Evolutionary conservation across 1,139 yeast species (phyloP).

Genomic region (Yamadazyma pseudoaaseri): DNA sequence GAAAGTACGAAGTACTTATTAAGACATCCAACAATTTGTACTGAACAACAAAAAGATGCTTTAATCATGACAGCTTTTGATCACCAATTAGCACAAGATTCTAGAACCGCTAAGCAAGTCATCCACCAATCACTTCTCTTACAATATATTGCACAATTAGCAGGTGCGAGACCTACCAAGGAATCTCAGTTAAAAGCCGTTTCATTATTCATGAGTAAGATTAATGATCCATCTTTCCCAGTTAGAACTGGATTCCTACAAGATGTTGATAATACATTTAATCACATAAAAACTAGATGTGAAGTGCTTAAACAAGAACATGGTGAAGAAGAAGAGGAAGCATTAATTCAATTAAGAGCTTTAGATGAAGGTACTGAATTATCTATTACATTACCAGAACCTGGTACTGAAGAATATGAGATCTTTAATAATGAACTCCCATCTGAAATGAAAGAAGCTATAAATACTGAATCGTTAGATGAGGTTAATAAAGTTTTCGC

Average conservation of each 20-base stretch:
- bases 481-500: slow-evolving; percentile 84
- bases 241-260: slow-evolving; percentile 66
- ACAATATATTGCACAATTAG: slow-evolving; percentile 72
- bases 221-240: slow-evolving; percentile 53
- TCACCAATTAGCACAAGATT: slow-evolving; percentile 63
- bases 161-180: slow-evolving; percentile 32
- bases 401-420: slow-evolving; percentile 52
- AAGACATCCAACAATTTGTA: slow-evolving; percentile 66
- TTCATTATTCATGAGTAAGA: slow-evolving; percentile 65
- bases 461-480: slow-evolving; percentile 69
- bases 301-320: slow-evolving; percentile 55
- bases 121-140: slow-evolving; percentile 79
- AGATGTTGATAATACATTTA: slow-evolving; percentile 69
- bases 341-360: slow-evolving; percentile 81
- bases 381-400: slow-evolving; percentile 67
- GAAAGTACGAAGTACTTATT: slow-evolving; percentile 53
- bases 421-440: slow-evolving; percentile 57
- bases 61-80: slow-evolving; percentile 93
- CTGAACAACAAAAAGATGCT: slow-evolving; percentile 87
- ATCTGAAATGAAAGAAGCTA: slow-evolving; percentile 67
- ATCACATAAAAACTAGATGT: slow-evolving; percentile 76
- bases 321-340: slow-evolving; percentile 54
- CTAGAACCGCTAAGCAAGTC: slow-evolving; percentile 52
- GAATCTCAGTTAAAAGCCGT: slow-evolving; percentile 53
- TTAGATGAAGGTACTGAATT: slow-evolving; percentile 82